A percentile compares a stretch with the other conserved stretches of the same genome.
Evolutionary conservation across 2,329 filamentous ascomycete genomes (phyloP).

Genomic region (Fusarium sp.): DNA sequence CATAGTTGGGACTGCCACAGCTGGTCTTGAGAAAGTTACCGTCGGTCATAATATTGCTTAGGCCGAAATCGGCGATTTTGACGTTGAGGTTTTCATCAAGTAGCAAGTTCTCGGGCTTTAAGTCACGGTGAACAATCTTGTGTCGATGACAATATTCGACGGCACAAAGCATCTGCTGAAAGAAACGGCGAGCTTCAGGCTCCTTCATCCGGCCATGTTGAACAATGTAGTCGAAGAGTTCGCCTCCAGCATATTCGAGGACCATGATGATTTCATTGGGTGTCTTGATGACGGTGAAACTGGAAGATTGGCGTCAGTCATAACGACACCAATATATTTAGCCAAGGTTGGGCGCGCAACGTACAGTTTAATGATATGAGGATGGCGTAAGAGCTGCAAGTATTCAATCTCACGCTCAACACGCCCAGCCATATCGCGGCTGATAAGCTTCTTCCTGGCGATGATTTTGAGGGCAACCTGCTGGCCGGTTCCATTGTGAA

Average conservation of each 20-base stretch:
- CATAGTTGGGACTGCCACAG: conserved; percentile 98
- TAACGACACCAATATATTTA: not conserved
- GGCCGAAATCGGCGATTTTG: conserved; percentile 98
- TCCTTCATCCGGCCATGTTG: conserved; percentile 92
- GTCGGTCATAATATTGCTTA: conserved; percentile 99
- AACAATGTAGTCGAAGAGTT: conserved; percentile 98
- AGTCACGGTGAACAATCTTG: conserved; percentile 97
- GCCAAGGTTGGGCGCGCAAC: conserved; percentile 43
- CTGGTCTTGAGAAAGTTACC: conserved; percentile 99
- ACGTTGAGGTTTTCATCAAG: conserved; percentile 96
- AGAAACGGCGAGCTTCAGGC: conserved; percentile 93
- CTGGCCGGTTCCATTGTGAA: conserved; percentile 90
- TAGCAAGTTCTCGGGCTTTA: conserved; percentile 96
- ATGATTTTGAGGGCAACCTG: conserved; percentile 99
- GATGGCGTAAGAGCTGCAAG: conserved; percentile 91
- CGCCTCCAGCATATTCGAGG: conserved; percentile 94
- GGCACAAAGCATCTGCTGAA: conserved; percentile 98
- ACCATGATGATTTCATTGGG: conserved; percentile 98
- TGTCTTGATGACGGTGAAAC: conserved; percentile 97
- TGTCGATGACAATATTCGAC: conserved; percentile 99
- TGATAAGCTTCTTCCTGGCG: conserved; percentile 93
- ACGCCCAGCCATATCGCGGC: conserved; percentile 95
- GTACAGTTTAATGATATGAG: conserved; percentile 98
- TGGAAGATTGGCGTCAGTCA: conserved; percentile 48
- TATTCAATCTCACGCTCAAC: conserved; percentile 99